phyloP scores from a whole-genome alignment of 2,329 filamentous ascomycete genomes.

The Massarina eburnea region DNA sequence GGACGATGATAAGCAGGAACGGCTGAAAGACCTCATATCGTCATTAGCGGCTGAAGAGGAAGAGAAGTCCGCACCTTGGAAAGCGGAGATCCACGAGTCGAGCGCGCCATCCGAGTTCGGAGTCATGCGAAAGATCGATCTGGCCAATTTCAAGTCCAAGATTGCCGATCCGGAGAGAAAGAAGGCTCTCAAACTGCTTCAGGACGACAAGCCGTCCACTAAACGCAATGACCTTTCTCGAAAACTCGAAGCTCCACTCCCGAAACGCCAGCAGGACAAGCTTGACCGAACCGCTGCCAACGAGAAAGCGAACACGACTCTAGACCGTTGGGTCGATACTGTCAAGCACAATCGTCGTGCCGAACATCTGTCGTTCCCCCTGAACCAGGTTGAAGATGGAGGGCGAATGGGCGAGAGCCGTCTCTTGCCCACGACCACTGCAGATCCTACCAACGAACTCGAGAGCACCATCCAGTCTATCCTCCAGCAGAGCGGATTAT shows the following conservation, averaged over 20 bases:
- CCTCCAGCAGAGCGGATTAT: conserved; percentile 82
- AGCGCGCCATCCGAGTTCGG: conserved; percentile 63
- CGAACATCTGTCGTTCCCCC: conserved; percentile 85
- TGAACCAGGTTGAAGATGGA: conserved; percentile 69
- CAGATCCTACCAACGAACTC: conserved; percentile 73
- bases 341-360: conserved; percentile 92
- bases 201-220: conserved; percentile 60
- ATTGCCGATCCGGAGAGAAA: conserved; percentile 75
- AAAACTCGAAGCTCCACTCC: conserved; percentile 79
- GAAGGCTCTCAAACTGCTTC: conserved; percentile 75
- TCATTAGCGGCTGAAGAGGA: conserved; percentile 57
- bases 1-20: conserved; percentile 57
- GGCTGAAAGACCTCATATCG: conserved; percentile 69
- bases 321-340: conserved; percentile 90
- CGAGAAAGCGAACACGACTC: conserved; percentile 85
- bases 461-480: conserved; percentile 86
- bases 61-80: conserved; percentile 33
- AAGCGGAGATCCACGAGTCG: conserved; percentile 57
- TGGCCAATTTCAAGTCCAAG: conserved; percentile 73
- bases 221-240: conserved; percentile 59
- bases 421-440: conserved; percentile 59
- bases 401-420: conserved; percentile 63
- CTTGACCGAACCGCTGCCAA: conserved; percentile 82
- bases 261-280: conserved; percentile 82
- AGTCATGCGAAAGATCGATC: conserved; percentile 67